Evolutionary conservation across 2,329 filamentous ascomycete genomes (phyloP).

Genomic region (Ceratocystis cacaofunesta): DNA sequence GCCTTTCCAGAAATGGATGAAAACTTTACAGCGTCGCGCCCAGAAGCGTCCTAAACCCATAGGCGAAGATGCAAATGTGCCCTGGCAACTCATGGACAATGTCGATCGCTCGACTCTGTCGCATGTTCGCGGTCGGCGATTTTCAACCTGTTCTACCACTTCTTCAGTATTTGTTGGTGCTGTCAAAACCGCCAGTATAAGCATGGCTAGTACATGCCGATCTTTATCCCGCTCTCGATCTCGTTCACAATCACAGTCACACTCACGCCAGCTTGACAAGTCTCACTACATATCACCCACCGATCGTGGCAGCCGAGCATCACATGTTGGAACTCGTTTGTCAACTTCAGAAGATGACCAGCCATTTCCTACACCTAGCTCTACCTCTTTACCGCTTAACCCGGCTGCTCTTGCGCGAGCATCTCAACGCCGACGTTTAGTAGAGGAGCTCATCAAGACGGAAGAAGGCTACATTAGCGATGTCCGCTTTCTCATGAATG

Average conservation of each 20-base stretch:
- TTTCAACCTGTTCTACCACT: slow-evolving; percentile 46
- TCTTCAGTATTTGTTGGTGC: slow-evolving; percentile 69
- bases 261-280: background rate
- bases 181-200: slow-evolving; percentile 67
- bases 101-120: slow-evolving; percentile 20
- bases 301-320: slow-evolving; percentile 47
- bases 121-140: slow-evolving; percentile 6
- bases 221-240: slow-evolving; percentile 27
- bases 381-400: slow-evolving; percentile 33
- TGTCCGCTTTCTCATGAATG: slow-evolving; percentile 72
- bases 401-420: slow-evolving; percentile 56
- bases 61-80: slow-evolving; percentile 22
- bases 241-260: slow-evolving; percentile 5
- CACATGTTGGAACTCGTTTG: slow-evolving; percentile 32
- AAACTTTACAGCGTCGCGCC: slow-evolving; percentile 47
- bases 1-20: slow-evolving; percentile 60
- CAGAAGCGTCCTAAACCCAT: slow-evolving; percentile 25
- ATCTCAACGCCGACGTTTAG: slow-evolving; percentile 58
- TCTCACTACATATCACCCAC: slow-evolving; percentile 33
- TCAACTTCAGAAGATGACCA: slow-evolving; percentile 51
- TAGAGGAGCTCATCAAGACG: slow-evolving; percentile 74
- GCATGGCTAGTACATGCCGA: slow-evolving; percentile 52
- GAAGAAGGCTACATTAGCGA: slow-evolving; percentile 84
- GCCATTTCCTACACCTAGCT: slow-evolving; percentile 20
- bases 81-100: slow-evolving; percentile 24